phyloP scores from a whole-genome alignment of 805 yeast species.

The Metschnikowia cerradonensis region DNA sequence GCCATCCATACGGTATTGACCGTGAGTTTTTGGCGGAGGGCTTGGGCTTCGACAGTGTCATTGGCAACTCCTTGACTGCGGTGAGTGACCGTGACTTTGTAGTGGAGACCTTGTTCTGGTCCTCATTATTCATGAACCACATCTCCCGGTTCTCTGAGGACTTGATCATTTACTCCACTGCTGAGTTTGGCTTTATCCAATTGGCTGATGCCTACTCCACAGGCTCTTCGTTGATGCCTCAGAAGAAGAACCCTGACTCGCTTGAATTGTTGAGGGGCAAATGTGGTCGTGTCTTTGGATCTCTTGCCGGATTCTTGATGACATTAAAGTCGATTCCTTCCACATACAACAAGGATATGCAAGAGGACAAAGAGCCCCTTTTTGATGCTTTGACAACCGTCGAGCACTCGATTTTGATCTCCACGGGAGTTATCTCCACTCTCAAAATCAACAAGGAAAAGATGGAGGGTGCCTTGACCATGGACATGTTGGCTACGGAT shows the following conservation, averaged over 20 bases:
- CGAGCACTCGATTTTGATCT: slow-evolving; percentile 88
- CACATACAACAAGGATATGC: slow-evolving; percentile 96
- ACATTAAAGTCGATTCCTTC: slow-evolving; percentile 96
- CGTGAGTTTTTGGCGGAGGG: slow-evolving; percentile 81
- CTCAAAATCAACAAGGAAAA: slow-evolving; percentile 63
- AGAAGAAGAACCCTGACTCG: slow-evolving; percentile 97
- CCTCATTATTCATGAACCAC: slow-evolving; percentile 90
- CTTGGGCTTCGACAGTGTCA: slow-evolving; percentile 77
- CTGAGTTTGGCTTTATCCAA: slow-evolving; percentile 92
- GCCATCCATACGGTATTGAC: slow-evolving; percentile 99
- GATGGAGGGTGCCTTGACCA: slow-evolving; percentile 87
- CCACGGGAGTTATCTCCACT: slow-evolving; percentile 95
- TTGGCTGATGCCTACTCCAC: slow-evolving; percentile 98
- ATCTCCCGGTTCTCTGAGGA: slow-evolving; percentile 93
- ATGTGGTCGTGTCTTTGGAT: slow-evolving; percentile 95
- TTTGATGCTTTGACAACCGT: slow-evolving; percentile 88
- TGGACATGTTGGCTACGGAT: slow-evolving; percentile 99
- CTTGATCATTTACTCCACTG: slow-evolving; percentile 91
- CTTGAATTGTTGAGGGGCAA: slow-evolving; percentile 94
- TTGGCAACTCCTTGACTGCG: slow-evolving; percentile 95
- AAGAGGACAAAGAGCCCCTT: slow-evolving; percentile 98
- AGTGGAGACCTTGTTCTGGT: slow-evolving; percentile 94
- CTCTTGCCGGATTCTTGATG: slow-evolving; percentile 93
- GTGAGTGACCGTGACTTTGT: slow-evolving; percentile 98
- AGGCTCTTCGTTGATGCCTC: slow-evolving; percentile 98